Evolutionary conservation across 1,284 basidiomycete genomes (phyloP).

Genomic region (Trichosporon coremiiforme): DNA sequence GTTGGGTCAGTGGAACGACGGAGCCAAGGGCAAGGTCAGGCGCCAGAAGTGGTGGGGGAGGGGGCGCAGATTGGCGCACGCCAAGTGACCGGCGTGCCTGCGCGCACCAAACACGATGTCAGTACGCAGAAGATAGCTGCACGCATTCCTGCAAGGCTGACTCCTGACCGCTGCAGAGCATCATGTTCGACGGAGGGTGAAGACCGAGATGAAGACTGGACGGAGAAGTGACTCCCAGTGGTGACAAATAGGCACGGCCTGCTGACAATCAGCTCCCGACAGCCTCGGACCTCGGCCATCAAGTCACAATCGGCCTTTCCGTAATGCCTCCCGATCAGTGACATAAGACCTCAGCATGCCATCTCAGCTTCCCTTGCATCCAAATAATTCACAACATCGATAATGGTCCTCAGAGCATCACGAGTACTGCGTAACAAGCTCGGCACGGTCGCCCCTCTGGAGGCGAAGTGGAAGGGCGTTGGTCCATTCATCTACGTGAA

Average conservation of each 20-base stretch:
- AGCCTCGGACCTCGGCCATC: neutral
- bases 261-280: constrained; percentile 1
- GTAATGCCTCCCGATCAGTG: neutral
- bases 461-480: constrained; percentile 24
- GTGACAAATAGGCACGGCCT: constrained; percentile 5
- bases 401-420: neutral
- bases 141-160: too few relatives aligned
- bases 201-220: neutral
- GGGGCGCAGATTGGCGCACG: neutral
- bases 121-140: too few relatives aligned
- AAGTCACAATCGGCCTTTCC: neutral
- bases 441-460: constrained; percentile 23
- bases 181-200: too few relatives aligned
- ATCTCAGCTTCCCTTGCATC: neutral
- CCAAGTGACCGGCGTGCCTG: neutral
- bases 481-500: constrained; percentile 26
- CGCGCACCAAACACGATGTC: neutral
- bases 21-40: neutral
- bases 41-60: neutral
- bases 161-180: too few relatives aligned
- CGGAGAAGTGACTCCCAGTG: neutral
- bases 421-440: neutral
- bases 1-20: neutral
- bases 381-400: neutral
- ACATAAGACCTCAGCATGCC: neutral